Base-by-base conservation (phyloP, 371 early-diverging fungal genomes). In the Chytridium lagenaria region DNA sequence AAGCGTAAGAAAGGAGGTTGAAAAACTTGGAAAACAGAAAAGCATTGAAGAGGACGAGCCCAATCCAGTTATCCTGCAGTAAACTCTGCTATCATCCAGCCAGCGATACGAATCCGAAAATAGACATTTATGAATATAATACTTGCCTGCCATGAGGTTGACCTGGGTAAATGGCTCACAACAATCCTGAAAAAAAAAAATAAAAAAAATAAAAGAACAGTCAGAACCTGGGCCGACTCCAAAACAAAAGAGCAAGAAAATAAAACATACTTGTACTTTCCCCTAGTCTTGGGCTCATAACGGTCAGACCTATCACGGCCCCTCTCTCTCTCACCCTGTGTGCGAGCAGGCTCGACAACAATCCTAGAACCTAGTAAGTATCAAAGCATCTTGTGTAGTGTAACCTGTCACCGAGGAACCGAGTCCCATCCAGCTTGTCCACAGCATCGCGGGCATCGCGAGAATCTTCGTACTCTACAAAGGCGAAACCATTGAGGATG, bases 381-480 rank as follows among this genome's bases (percentile, higher is more conserved):
- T n/a, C 52, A 50, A 15, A 12, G 22, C n/a, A 22, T 15, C 23
- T 50, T n/a, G 12, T 70, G 5, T 12, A 23, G 23, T 15, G 19
- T 26, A 3, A 78, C 79, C 79, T 31, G 22, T 78, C 79, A 19
- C 82, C 78, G 19, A 71, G 44, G 51, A 73, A 78, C 28, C 75
- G 33, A 19, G 70, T 50, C 37, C 73, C 77, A 55, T 79, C 77
- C 59, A 79, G 61, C 59, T 78, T 69, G 23, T 73, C 65, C 7
- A 83, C 75, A 38, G 79, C 79, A 61, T 80, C 79, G 65, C 37
- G 30, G 12, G 81, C 81, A 64, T 83, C 83, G 31, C 80, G 44
- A 5, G 61, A 49, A 61, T 80, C 78, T n/a, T 72, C 76, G 66
- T 74, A 83, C 73, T 83, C 83, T 39, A 83, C 83, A 72, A 83